These are phyloP conservation scores for Fusarium verticillioides DNA, from an alignment of 2,329 filamentous ascomycete genomes.

Conservation along the genomic window DNA sequence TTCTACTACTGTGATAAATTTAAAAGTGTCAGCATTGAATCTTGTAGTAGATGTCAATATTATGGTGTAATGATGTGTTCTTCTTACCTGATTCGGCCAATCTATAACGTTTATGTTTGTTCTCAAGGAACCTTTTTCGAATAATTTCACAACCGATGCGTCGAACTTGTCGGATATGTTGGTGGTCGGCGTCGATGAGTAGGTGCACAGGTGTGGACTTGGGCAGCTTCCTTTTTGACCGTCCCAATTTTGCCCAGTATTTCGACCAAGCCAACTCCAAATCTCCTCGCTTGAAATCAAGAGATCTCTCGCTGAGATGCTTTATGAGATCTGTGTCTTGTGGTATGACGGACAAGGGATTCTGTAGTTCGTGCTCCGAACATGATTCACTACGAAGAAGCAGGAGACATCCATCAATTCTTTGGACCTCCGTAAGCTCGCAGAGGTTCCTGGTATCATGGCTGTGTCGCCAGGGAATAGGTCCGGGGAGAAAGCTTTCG, in stretches of 20 bases:
- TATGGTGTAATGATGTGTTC: neutral
- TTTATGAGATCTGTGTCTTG: neutral
- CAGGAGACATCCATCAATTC: neutral
- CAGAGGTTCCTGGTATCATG: neutral
- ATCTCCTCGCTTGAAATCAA: neutral
- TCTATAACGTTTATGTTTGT: too few species aligned
- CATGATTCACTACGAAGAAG: rapidly evolving
- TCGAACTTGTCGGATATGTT: neutral
- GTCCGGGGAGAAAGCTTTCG: neutral
- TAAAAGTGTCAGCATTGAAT: neutral
- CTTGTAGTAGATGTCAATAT: neutral
- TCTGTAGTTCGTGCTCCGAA: neutral
- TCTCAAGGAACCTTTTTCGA: too few species aligned
- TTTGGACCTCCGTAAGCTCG: neutral
- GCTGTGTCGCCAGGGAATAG: neutral
- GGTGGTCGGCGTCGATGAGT: neutral
- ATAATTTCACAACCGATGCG: neutral
- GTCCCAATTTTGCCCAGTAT: neutral
- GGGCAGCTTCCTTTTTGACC: neutral
- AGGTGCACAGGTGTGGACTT: neutral
- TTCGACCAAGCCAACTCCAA: too few species aligned
- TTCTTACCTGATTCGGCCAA: neutral
- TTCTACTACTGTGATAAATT: neutral
- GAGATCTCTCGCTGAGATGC: neutral
- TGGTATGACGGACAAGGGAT: neutral